Conservation (phyloP, 2,329 filamentous ascomycete species). For the Ophiostoma ips region DNA sequence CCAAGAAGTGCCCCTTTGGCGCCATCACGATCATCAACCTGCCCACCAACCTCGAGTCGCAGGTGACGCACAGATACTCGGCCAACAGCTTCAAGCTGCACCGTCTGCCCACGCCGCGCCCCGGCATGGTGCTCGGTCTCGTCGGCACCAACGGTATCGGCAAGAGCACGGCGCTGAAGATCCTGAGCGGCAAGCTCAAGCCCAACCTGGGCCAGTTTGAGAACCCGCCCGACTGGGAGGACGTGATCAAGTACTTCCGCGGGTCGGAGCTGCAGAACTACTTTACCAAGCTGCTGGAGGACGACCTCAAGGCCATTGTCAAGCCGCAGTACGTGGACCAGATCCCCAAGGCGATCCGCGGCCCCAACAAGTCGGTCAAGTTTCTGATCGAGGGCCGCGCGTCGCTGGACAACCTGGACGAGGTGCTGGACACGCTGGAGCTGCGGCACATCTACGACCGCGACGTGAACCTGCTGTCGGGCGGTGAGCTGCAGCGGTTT, state of each 20-base stretch:
- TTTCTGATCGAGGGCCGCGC: conserved; percentile 62
- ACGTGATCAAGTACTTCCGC: conserved; percentile 96
- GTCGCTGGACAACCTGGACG: conserved; percentile 64
- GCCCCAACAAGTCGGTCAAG: conserved; percentile 65
- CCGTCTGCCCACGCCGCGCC: conserved; percentile 85
- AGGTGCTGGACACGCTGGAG: conserved; percentile 65
- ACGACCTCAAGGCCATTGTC: conserved; percentile 92
- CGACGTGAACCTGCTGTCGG: conserved; percentile 79
- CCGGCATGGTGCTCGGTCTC: conserved; percentile 87
- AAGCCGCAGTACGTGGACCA: conserved; percentile 99
- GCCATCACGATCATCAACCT: conserved; percentile 99
- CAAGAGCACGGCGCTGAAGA: conserved; percentile 99
- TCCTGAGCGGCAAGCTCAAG: conserved; percentile 96
- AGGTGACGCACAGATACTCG: conserved; percentile 96
- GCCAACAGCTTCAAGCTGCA: conserved; percentile 99
- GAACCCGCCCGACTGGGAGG: conserved; percentile 97
- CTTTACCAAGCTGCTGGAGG: conserved; percentile 95
- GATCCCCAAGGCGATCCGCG: conserved; percentile 83
- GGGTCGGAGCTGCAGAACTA: conserved; percentile 97
- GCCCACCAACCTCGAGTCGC: conserved; percentile 95
- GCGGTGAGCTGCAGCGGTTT: conserved; percentile 96
- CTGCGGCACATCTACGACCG: conserved; percentile 63
- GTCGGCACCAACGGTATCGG: conserved; percentile 99
- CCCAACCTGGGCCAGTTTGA: conserved; percentile 91
- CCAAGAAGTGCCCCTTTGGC: conserved; percentile 97